Percentiles rank a stretch among this genome's conserved stretches.
Conservation (phyloP, 352 stramenopile genomes). For the Elongisporangium prolatum region DNA sequence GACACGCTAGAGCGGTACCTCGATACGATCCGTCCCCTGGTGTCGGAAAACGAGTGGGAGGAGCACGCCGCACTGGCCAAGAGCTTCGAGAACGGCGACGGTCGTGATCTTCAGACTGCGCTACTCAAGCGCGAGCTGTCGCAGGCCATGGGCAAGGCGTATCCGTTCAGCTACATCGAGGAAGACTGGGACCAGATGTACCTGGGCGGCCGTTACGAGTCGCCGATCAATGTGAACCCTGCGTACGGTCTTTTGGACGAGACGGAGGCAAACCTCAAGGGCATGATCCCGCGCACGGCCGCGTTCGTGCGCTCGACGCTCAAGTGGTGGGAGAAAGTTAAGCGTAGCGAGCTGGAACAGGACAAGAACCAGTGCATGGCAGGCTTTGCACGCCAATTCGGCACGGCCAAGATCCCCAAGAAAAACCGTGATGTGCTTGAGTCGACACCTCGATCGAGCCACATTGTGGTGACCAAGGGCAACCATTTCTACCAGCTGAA, state of each 20-base stretch:
- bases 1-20: slow-evolving; percentile 89
- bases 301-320: slow-evolving; percentile 76
- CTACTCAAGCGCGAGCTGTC: slow-evolving; percentile 69
- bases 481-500: slow-evolving; percentile 85
- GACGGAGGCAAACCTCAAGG: slow-evolving; percentile 65
- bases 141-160: slow-evolving; percentile 74
- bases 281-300: slow-evolving; percentile 63
- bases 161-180: slow-evolving; percentile 93
- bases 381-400: slow-evolving; percentile 83
- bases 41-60: slow-evolving; percentile 57
- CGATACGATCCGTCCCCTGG: slow-evolving; percentile 70
- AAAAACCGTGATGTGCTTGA: slow-evolving; percentile 66
- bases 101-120: slow-evolving; percentile 51
- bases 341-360: slow-evolving; percentile 82
- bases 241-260: slow-evolving; percentile 84
- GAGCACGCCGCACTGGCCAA: slow-evolving; percentile 57
- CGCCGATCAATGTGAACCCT: slow-evolving; percentile 90
- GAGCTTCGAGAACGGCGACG: slow-evolving; percentile 48
- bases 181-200: slow-evolving; percentile 91
- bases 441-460: slow-evolving; percentile 66
- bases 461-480: slow-evolving; percentile 88
- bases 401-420: slow-evolving; percentile 79
- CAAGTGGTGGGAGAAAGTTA: slow-evolving; percentile 89
- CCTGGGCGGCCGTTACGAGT: slow-evolving; percentile 82
- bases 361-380: slow-evolving; percentile 90